These are phyloP conservation scores for Fusarium sp. DNA, from an alignment of 2,329 filamentous ascomycete genomes.

Conservation along the genomic window DNA sequence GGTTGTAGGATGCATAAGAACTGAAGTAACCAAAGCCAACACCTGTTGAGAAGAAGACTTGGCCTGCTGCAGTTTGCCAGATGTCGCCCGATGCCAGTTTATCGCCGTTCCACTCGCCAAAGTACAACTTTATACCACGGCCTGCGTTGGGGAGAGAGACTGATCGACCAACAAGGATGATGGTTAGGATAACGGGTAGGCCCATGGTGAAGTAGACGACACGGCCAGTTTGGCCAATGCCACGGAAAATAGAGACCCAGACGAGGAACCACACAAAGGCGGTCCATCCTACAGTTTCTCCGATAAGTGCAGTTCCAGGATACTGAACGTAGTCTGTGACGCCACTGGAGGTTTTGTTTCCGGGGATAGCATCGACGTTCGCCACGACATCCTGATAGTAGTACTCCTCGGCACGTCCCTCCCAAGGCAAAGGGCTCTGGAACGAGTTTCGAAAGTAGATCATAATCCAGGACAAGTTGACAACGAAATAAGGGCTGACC, in stretches of 20 bases:
- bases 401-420: conserved; percentile 63
- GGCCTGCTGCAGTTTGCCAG: conserved; percentile 71
- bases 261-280: conserved; percentile 71
- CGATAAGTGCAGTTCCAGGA: conserved; percentile 60
- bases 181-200: conserved; percentile 67
- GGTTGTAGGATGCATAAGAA: conserved; percentile 69
- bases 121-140: conserved; percentile 63
- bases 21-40: conserved; percentile 71
- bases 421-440: conserved; percentile 67
- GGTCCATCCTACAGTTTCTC: conserved; percentile 70
- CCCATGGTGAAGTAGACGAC: conserved; percentile 74
- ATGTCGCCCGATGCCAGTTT: conserved; percentile 64
- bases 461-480: conserved; percentile 71
- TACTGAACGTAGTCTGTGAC: conserved; percentile 62
- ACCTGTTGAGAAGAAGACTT: conserved; percentile 71
- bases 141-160: conserved; percentile 66
- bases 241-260: conserved; percentile 70
- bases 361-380: conserved; percentile 59
- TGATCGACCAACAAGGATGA: conserved; percentile 67
- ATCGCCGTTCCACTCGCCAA: conserved; percentile 61
- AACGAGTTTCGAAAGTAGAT: conserved; percentile 69
- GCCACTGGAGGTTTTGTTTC: conserved; percentile 53
- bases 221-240: conserved; percentile 68
- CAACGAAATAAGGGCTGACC: conserved; percentile 69
- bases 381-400: conserved; percentile 63